phyloP scores from a whole-genome alignment of 805 yeast genomes.

The Pichia ethanolica region DNA sequence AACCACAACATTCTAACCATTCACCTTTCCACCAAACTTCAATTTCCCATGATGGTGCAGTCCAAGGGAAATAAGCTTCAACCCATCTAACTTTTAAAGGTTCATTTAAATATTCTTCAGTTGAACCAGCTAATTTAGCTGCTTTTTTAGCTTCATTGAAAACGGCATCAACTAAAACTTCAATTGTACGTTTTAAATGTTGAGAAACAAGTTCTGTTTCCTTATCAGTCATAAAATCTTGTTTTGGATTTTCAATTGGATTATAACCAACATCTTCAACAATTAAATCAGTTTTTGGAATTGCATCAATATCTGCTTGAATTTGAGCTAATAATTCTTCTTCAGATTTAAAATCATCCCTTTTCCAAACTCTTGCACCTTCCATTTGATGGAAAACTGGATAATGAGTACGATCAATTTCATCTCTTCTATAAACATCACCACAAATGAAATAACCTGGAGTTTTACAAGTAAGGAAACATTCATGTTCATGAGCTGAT shows the following conservation, averaged over 20 bases:
- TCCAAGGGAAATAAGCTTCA: conserved; percentile 96
- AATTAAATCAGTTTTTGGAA: conserved; percentile 61
- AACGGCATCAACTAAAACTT: conserved; percentile 72
- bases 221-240: conserved; percentile 58
- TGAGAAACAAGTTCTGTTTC: conserved; percentile 64
- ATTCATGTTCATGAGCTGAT: conserved; percentile 90
- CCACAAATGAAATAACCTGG: conserved; percentile 92
- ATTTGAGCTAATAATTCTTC: conserved; percentile 35
- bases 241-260: conserved; percentile 65
- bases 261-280: conserved; percentile 69
- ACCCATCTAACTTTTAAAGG: conserved; percentile 91
- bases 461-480: conserved; percentile 57
- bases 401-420: conserved; percentile 90
- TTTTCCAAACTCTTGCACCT: conserved; percentile 84
- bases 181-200: conserved; percentile 83
- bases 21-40: conserved; percentile 99
- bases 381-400: conserved; percentile 98
- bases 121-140: conserved; percentile 53
- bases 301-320: conserved; percentile 48
- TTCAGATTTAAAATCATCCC: conserved; percentile 31
- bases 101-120: conserved; percentile 53
- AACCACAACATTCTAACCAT: conserved; percentile 96
- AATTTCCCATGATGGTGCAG: conserved; percentile 96
- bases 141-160: conserved; percentile 64
- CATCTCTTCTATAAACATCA: conserved; percentile 93